Evolutionary conservation across 2,329 filamentous ascomycete species (phyloP).

Genomic region (Beauveria asiatica): DNA sequence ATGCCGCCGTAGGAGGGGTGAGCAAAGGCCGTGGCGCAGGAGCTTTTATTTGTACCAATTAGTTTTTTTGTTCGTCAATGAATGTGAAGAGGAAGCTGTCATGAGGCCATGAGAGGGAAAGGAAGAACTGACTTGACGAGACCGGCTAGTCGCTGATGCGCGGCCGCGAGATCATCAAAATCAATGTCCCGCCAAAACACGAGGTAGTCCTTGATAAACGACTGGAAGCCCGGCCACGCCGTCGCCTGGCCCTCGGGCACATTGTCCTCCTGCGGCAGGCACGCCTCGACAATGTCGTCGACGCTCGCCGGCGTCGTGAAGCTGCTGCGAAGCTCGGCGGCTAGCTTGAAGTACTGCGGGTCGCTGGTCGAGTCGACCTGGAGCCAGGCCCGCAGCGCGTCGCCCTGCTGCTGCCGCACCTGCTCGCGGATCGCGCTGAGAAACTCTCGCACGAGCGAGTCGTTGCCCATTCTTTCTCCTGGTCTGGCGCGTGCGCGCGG

Average conservation of each 20-base stretch:
- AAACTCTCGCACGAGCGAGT: constrained; percentile 57
- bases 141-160: constrained; percentile 65
- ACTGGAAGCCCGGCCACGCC: constrained; percentile 67
- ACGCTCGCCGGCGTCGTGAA: constrained; percentile 46
- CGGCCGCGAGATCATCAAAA: constrained; percentile 62
- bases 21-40: constrained; percentile 73
- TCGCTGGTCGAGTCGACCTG: constrained; percentile 65
- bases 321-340: constrained; percentile 53
- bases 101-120: background rate
- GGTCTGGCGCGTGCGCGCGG: too few relatives aligned
- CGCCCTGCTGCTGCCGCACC: constrained; percentile 55
- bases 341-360: constrained; percentile 59
- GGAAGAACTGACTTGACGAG: constrained; percentile 58
- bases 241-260: constrained; percentile 55
- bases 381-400: constrained; percentile 59
- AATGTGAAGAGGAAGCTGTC: background rate
- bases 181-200: constrained; percentile 74
- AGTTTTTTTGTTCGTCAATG: background rate
- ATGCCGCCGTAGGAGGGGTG: constrained; percentile 73
- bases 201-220: constrained; percentile 75
- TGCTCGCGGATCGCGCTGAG: constrained; percentile 50
- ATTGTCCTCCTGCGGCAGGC: constrained; percentile 57
- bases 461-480: background rate
- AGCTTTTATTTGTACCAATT: constrained; percentile 36
- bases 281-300: constrained; percentile 53